Base-by-base conservation (phyloP, 352 stramenopile genomes). In the Phytophthora quininea region DNA sequence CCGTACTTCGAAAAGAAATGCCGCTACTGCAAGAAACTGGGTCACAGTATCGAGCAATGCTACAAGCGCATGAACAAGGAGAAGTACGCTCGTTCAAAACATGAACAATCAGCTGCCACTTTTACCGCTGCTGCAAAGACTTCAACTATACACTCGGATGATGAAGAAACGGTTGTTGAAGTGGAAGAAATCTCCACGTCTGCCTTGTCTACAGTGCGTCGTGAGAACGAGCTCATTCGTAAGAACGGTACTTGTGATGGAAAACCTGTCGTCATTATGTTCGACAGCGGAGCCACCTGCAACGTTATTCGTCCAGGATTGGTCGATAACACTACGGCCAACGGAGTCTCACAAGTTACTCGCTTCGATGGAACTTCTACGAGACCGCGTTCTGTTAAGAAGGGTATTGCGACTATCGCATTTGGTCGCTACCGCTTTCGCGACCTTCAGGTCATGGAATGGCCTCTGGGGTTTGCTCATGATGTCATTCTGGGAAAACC, bases 401-500 rank as follows among this genome's bases (percentile, higher is more conserved):
- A 50, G 19, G 60, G 61, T 67, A 15, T 8, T 50, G 43, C 19
- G 43, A 50, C 43, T 27, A 50, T 50, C 19, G 11, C 43, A 15
- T 50, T 50, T 50, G 43, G 43, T 50, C 43, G 43, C 43, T 59
- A 52, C 27, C 53, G 53, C 31, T 59, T 59, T 12, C 40, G 27
- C 11, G 37, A 65, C 4, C 7, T 54, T 6, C 48, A 65, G 10
- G 49, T 58, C 31, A 57, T 64, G 58, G 58, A 65, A 58, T 65
- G 49, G 49, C 38, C 48, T 24, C 24, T 65, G 38, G 38, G 38
- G 14, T 53, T 35, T 15, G 38, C 29, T 45, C 54, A 69, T 60
- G 55, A 71, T 53, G 50, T 58, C 27, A 66, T 71, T 19, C 40
- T 65, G 6, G 63, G 56, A 53, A 64, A 65, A 54, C 56, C 51